phyloP scores from a whole-genome alignment of 2,329 filamentous ascomycete species.

The Colletotrichum falcatum region DNA sequence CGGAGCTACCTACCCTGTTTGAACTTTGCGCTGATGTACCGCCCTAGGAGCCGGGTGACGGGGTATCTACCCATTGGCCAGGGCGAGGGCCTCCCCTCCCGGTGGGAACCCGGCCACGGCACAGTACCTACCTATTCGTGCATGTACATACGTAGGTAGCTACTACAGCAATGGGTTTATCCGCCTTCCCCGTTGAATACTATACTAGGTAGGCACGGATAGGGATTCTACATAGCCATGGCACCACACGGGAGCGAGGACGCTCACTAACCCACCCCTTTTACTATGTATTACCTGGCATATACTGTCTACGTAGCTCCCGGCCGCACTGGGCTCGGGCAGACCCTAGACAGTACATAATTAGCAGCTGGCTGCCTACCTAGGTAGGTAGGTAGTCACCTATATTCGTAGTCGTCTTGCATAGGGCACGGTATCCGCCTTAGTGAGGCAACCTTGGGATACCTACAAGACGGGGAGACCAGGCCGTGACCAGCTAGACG shows the following conservation, averaged over 20 bases:
- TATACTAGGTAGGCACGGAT: too few species aligned
- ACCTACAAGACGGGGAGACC: neutral
- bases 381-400: too few species aligned
- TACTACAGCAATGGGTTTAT: neutral
- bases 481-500: neutral
- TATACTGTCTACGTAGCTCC: neutral
- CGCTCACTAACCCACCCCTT: slow-evolving; percentile 1
- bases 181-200: neutral
- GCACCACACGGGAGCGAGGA: neutral
- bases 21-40: neutral
- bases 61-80: slow-evolving; percentile 30
- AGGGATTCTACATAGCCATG: too few species aligned
- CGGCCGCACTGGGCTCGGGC: slow-evolving; percentile 2
- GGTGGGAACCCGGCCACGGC: neutral
- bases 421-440: neutral
- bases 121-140: neutral
- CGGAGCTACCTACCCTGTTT: neutral
- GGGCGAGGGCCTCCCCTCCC: neutral
- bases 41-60: slow-evolving; percentile 18
- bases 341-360: slow-evolving; percentile 1
- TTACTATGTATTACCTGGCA: too few species aligned
- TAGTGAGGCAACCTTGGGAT: neutral
- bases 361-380: neutral
- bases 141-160: too few species aligned
- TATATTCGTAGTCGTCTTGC: slow-evolving; percentile 4